A percentile compares a stretch with the other conserved stretches of the same genome.
Conservation (phyloP, 306 rosid species). For the Medicago ruthenica region DNA sequence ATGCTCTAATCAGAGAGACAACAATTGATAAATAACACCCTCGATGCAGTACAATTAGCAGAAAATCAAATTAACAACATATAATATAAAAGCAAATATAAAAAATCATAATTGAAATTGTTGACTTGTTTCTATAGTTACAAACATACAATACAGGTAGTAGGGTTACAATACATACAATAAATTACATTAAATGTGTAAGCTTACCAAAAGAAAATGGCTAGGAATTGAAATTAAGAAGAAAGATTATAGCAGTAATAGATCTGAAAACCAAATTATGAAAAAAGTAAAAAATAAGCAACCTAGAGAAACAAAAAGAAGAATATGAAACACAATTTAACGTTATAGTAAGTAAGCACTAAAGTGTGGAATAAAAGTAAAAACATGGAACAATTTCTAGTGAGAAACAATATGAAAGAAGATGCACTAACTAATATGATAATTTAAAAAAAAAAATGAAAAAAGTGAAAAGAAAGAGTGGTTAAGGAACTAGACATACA, state of each 20-base stretch:
- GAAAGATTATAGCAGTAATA: constrained; percentile 32
- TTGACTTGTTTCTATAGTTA: constrained; percentile 1
- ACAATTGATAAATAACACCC: constrained; percentile 26
- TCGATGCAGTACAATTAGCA: background rate
- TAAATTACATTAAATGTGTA: background rate
- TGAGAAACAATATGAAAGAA: constrained; percentile 18
- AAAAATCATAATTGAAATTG: constrained; percentile 27
- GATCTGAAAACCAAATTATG: constrained; percentile 34
- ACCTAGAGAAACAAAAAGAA: constrained; percentile 19
- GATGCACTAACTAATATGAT: background rate
- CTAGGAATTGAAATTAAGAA: background rate
- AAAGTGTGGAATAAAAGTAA: constrained; percentile 15
- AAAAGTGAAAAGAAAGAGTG: constrained; percentile 10
- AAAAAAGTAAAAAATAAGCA: constrained; percentile 22
- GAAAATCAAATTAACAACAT: constrained; percentile 28
- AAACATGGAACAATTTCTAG: constrained; percentile 24
- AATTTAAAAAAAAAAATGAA: background rate
- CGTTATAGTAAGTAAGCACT: background rate
- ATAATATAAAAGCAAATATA: background rate
- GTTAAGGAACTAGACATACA: background rate
- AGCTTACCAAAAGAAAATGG: background rate
- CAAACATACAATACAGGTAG: constrained; percentile 12
- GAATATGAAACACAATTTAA: constrained; percentile 35
- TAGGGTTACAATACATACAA: background rate
- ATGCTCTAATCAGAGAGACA: background rate